These are phyloP conservation scores for Tetrahymena elliotti DNA, from an alignment of 73 alveolate genomes.

Conservation along the genomic window DNA sequence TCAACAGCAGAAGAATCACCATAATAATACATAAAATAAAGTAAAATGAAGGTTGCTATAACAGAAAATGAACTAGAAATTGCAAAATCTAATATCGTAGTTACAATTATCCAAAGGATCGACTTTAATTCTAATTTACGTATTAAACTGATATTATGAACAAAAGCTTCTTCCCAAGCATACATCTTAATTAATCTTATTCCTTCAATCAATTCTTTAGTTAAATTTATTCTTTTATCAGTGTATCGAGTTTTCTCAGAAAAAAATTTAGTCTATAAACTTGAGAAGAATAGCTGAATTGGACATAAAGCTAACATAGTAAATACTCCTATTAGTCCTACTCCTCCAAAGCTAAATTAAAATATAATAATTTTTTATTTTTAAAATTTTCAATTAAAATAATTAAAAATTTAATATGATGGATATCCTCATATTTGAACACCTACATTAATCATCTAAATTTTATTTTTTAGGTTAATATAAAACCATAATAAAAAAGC, in stretches of 20 bases:
- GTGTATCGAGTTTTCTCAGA: not conserved
- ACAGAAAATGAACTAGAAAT: not conserved
- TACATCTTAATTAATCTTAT: conserved; percentile 29
- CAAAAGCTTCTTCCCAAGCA: conserved; percentile 44
- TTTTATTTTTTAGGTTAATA: no score
- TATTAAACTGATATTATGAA: not conserved
- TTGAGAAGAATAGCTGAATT: not conserved
- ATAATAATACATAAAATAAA: not conserved
- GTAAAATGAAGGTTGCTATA: not conserved
- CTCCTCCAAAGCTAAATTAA: not conserved
- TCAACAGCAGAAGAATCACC: not conserved
- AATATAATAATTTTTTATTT: not conserved
- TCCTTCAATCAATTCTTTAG: conserved; percentile 33
- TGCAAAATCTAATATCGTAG: not conserved
- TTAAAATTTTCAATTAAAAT: not conserved
- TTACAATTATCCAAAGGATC: not conserved
- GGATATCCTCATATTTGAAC: no score
- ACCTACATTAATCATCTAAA: no score
- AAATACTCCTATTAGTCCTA: not conserved
- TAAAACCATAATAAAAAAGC: no score
- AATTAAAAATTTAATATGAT: no score
- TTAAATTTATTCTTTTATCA: conserved; percentile 26
- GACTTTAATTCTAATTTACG: not conserved
- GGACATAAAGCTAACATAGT: not conserved
- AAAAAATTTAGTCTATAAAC: not conserved